Evolutionary conservation across 306 rosid species (phyloP).

Genomic region (Oxytropis ochrocephala): DNA sequence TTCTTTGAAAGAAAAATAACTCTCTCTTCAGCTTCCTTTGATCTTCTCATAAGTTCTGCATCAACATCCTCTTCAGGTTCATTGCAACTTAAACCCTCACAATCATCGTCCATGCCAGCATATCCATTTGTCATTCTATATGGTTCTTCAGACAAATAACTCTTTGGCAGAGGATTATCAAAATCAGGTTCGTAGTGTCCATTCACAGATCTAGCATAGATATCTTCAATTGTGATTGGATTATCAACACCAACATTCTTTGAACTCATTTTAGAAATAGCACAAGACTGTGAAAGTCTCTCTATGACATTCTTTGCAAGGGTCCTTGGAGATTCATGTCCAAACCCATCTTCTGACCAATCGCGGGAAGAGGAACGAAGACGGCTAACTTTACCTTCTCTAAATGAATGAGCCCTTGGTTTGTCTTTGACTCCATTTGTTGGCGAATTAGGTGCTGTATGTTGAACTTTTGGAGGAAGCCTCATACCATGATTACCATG

Average conservation of each 20-base stretch:
- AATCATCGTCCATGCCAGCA: conserved; percentile 34
- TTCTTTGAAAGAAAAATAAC: conserved; percentile 52
- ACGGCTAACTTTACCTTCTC: conserved; percentile 52
- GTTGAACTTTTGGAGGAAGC: conserved; percentile 78
- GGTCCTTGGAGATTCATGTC: conserved; percentile 71
- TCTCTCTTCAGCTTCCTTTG: conserved; percentile 77
- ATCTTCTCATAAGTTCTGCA: conserved; percentile 53
- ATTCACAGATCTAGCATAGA: conserved; percentile 51
- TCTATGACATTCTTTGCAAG: conserved; percentile 84
- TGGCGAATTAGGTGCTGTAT: conserved; percentile 64
- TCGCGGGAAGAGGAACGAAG: conserved; percentile 50
- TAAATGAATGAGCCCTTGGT: conserved; percentile 61
- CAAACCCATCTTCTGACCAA: conserved; percentile 61
- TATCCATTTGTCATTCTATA: conserved; percentile 35
- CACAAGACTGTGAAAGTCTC: conserved; percentile 69
- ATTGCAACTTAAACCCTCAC: conserved; percentile 33
- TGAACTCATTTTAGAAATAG: conserved; percentile 33
- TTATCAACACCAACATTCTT: conserved; percentile 43
- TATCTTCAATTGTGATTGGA: conserved; percentile 74
- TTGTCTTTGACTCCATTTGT: conserved; percentile 41
- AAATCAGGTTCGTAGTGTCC: conserved; percentile 41
- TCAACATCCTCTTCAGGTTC: conserved; percentile 51
- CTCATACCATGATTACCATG: conserved; percentile 40
- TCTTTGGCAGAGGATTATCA: conserved; percentile 38
- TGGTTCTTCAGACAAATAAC: conserved; percentile 37